Evolutionary conservation across 2,329 filamentous ascomycete genomes (phyloP).

Genomic region (Salinomyces thailandicus): DNA sequence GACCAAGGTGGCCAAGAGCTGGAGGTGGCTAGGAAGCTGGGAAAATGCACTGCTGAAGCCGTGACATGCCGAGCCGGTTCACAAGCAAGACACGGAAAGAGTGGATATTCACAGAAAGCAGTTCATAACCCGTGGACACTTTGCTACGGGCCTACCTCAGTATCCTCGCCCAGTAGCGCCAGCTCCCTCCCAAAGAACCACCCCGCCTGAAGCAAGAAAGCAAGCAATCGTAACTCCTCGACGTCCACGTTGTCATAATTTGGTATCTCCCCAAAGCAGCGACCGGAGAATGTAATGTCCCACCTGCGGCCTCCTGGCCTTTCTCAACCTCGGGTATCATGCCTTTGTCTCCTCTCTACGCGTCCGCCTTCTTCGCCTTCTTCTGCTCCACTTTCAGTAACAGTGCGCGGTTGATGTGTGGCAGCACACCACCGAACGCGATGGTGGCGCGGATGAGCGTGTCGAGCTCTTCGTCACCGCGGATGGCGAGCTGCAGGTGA

Average conservation of each 20-base stretch:
- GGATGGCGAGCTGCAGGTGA: constrained; percentile 94
- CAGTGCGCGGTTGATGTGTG: constrained; percentile 95
- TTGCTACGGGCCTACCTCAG: too few species aligned
- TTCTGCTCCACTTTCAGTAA: constrained; percentile 94
- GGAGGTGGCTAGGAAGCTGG: constrained; percentile 44
- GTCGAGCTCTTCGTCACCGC: constrained; percentile 92
- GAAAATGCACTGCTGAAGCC: constrained; percentile 12
- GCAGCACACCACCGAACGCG: constrained; percentile 93
- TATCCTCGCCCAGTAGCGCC: too few species aligned
- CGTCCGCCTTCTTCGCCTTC: constrained; percentile 64
- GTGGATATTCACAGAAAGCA: too few species aligned
- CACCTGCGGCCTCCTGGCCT: neutral
- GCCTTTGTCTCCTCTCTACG: constrained; percentile 13
- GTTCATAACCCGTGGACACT: too few species aligned
- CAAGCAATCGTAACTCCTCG: constrained; percentile 8
- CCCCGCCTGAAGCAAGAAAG: neutral
- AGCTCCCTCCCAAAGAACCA: too few species aligned
- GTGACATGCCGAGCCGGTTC: too few species aligned
- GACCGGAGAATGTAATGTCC: neutral
- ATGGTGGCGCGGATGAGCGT: constrained; percentile 96
- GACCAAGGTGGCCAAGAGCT: constrained; percentile 46
- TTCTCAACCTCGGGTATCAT: constrained; percentile 2
- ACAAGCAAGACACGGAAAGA: too few species aligned
- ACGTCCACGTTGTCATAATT: constrained; percentile 6
- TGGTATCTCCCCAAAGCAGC: neutral